Percentiles rank a stretch among this genome's conserved stretches.
phyloP scores from a whole-genome alignment of 768 basidiomycete species.

The Pisolithus sp. region DNA sequence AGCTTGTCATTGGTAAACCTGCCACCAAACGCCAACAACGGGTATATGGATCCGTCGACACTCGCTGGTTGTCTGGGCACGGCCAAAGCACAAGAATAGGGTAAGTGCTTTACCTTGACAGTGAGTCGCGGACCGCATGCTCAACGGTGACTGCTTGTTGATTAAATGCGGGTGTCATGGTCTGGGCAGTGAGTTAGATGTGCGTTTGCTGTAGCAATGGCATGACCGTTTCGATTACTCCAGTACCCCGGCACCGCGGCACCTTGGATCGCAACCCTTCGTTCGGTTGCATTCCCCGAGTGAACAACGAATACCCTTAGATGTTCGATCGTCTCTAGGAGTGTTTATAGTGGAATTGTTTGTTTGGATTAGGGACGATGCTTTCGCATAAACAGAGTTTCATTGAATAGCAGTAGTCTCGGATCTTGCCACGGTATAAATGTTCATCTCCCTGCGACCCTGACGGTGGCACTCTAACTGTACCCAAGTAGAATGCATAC shows the following conservation, averaged over 20 bases:
- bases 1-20: slow-evolving; percentile 76
- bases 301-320: slow-evolving; percentile 9
- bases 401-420: no score
- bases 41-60: slow-evolving; percentile 47
- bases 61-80: slow-evolving; percentile 56
- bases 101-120: slow-evolving; percentile 32
- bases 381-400: no score
- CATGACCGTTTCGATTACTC: neutral
- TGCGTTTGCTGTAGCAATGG: neutral
- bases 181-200: slow-evolving; percentile 28
- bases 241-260: slow-evolving; percentile 37
- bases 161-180: slow-evolving; percentile 33
- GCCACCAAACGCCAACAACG: slow-evolving; percentile 51
- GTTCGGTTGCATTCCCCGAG: slow-evolving; percentile 30
- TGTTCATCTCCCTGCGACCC: no score
- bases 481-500: no score
- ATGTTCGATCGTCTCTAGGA: neutral
- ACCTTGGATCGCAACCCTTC: slow-evolving; percentile 36
- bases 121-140: neutral
- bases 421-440: no score
- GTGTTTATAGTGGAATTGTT: no score
- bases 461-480: no score
- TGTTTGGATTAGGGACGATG: no score
- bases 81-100: slow-evolving; percentile 61
- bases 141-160: neutral